These are phyloP conservation scores for Candida nitratophila DNA, from an alignment of 805 yeast genomes.

Conservation along the genomic window DNA sequence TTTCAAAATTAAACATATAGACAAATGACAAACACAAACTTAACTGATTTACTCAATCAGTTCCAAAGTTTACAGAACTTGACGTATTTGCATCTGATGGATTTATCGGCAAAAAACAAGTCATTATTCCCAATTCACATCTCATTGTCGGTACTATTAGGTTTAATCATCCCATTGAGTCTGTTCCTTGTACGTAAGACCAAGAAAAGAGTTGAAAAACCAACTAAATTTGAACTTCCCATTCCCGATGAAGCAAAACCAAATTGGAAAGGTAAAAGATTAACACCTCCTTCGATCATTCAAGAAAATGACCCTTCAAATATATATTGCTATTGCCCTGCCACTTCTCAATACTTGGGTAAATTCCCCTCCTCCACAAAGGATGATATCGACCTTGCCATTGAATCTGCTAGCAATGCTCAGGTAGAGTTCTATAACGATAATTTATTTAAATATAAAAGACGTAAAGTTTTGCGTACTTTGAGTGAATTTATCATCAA, in stretches of 20 bases:
- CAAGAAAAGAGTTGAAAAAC: constrained; percentile 21
- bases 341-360: constrained; percentile 88
- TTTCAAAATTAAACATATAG: too few species aligned
- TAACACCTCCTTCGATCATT: constrained; percentile 53
- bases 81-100: background rate
- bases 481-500: constrained; percentile 64
- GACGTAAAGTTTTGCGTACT: constrained; percentile 67
- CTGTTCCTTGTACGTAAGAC: constrained; percentile 17
- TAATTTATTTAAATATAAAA: constrained; percentile 42
- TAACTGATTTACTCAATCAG: background rate
- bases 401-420: constrained; percentile 46
- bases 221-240: constrained; percentile 43
- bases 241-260: constrained; percentile 75
- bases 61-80: background rate
- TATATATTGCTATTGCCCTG: constrained; percentile 90
- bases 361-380: constrained; percentile 55
- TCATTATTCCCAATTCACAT: constrained; percentile 21
- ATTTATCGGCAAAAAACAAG: background rate
- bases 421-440: constrained; percentile 47
- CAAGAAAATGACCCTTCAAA: constrained; percentile 55
- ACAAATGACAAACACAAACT: background rate
- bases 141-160: constrained; percentile 21
- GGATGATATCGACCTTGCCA: constrained; percentile 63
- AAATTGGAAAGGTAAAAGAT: constrained; percentile 86
- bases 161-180: constrained; percentile 13